Evolutionary conservation across 257 asterid genomes (phyloP).

Genomic region (Plantago elongata): DNA sequence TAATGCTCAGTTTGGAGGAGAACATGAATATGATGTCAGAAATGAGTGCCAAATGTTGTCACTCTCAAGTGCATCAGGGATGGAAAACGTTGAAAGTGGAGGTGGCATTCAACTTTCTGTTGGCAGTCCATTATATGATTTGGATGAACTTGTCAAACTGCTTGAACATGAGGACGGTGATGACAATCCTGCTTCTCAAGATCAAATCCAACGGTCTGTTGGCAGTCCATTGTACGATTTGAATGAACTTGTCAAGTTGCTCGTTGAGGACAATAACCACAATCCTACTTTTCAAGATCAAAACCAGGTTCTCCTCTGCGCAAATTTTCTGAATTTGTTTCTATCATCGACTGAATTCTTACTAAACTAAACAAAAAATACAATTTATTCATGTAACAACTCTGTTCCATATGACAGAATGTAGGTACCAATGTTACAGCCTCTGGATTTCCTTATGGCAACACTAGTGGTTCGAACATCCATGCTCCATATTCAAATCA

Average conservation of each 20-base stretch:
- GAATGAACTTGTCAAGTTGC: conserved; percentile 15
- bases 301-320: background rate
- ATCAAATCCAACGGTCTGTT: too few relatives aligned
- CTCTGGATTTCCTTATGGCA: conserved; percentile 1
- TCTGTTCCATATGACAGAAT: too few relatives aligned
- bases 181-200: background rate
- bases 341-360: too few relatives aligned
- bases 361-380: too few relatives aligned
- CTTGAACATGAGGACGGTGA: too few relatives aligned
- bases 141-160: too few relatives aligned
- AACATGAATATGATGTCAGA: conserved; percentile 7
- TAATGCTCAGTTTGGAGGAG: background rate
- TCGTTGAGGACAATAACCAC: background rate
- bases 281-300: conserved; percentile 18
- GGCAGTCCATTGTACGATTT: conserved; percentile 17
- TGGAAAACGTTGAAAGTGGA: conserved; percentile 12
- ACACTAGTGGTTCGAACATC: conserved; percentile 14
- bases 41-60: conserved; percentile 3
- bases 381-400: too few relatives aligned
- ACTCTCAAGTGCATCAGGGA: conserved; percentile 7
- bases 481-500: conserved; percentile 14
- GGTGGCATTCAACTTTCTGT: background rate
- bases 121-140: too few relatives aligned
- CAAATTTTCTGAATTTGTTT: too few relatives aligned
- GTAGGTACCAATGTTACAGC: conserved; percentile 9